Conservation (phyloP, 2,329 filamentous ascomycete genomes). For the Harringtonia aguacate region DNA sequence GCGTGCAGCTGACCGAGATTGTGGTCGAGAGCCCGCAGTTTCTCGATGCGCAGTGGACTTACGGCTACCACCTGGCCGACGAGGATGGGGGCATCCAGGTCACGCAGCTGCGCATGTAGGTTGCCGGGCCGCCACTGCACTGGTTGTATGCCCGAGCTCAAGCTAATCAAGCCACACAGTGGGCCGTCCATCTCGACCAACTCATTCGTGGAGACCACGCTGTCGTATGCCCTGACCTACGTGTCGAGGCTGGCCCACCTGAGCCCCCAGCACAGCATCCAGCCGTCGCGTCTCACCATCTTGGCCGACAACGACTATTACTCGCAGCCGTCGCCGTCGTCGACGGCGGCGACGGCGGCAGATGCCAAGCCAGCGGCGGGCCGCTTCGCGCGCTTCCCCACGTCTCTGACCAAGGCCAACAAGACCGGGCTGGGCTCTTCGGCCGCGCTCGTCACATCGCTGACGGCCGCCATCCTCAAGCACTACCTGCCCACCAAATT, state of each 20-base stretch:
- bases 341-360: constrained; percentile 22
- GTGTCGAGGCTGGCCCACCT: constrained; percentile 37
- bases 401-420: constrained; percentile 67
- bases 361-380: constrained; percentile 12
- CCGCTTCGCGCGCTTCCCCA: constrained; percentile 68
- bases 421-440: constrained; percentile 96
- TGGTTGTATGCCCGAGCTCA: too few relatives aligned
- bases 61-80: constrained; percentile 62
- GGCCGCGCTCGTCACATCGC: constrained; percentile 81
- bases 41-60: constrained; percentile 74
- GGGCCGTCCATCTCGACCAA: constrained; percentile 45
- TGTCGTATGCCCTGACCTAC: constrained; percentile 82
- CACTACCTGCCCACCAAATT: constrained; percentile 54
- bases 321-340: constrained; percentile 49
- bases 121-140: too few relatives aligned
- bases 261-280: constrained; percentile 38
- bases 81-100: constrained; percentile 70
- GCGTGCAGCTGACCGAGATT: constrained; percentile 59
- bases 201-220: constrained; percentile 83
- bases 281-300: constrained; percentile 67
- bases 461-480: constrained; percentile 66
- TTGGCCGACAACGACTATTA: constrained; percentile 97
- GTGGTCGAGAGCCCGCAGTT: constrained; percentile 91
- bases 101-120: constrained; percentile 62
- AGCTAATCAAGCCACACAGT: constrained; percentile 21